These are phyloP conservation scores for Plicaturopsis crispa DNA, from an alignment of 768 basidiomycete genomes.

Conservation along the genomic window DNA sequence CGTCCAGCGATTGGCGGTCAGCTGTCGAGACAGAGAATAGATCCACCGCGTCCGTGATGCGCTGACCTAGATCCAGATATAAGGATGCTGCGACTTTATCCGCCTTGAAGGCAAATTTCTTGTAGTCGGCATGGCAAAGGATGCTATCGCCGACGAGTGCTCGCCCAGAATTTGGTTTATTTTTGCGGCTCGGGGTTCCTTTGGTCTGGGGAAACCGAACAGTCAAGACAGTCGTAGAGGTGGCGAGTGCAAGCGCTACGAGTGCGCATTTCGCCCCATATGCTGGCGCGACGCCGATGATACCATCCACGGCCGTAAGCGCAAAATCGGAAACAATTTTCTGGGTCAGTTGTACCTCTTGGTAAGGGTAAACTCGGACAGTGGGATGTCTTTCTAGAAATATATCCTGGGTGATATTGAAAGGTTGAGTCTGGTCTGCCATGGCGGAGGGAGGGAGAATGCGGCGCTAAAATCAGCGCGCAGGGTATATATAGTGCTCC, in stretches of 20 bases:
- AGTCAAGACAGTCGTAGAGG: conserved; percentile 24
- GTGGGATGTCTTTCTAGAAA: conserved; percentile 16
- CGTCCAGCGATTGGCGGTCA: conserved; percentile 24
- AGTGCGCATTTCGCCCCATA: conserved; percentile 29
- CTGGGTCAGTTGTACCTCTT: conserved; percentile 17
- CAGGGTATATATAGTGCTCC: too few relatives aligned
- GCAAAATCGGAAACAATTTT: conserved; percentile 21
- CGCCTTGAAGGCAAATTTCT: conserved; percentile 37
- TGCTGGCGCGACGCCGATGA: conserved; percentile 35
- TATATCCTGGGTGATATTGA: conserved; percentile 24
- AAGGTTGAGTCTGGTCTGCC: conserved; percentile 13
- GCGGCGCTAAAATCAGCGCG: too few relatives aligned
- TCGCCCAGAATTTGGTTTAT: conserved; percentile 6
- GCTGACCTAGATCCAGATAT: conserved; percentile 27
- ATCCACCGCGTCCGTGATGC: conserved; percentile 30
- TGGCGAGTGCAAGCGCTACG: conserved; percentile 31
- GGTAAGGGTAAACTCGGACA: conserved; percentile 20
- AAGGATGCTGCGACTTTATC: conserved; percentile 35
- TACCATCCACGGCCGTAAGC: conserved; percentile 13
- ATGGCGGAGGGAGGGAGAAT: too few relatives aligned
- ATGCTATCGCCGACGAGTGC: conserved; percentile 22
- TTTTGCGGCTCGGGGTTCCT: neutral
- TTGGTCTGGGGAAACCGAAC: conserved; percentile 17
- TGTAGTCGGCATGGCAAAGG: conserved; percentile 18
- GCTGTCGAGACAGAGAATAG: conserved; percentile 24